Conservation (phyloP, 169 alveolate genomes). For the Fabrea salina region DNA sequence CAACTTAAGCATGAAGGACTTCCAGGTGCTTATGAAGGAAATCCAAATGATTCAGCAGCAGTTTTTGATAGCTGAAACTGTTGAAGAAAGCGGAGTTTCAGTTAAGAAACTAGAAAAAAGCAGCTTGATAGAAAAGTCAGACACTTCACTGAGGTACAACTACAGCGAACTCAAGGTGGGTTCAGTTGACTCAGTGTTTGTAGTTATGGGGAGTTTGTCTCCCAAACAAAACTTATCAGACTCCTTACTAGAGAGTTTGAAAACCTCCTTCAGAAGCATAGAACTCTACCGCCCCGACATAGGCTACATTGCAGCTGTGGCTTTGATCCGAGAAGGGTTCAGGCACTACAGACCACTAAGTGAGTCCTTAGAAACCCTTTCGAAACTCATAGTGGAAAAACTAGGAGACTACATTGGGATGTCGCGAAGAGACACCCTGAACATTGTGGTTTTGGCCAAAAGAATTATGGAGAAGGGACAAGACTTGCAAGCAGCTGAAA, state of each 20-base stretch:
- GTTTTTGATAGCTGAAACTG: constrained; percentile 51
- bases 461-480: background rate
- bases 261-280: background rate
- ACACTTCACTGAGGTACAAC: too few species aligned
- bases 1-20: constrained; percentile 8
- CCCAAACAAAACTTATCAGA: too few species aligned
- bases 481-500: constrained; percentile 7
- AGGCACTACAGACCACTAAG: background rate
- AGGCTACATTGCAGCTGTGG: background rate
- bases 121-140: too few species aligned
- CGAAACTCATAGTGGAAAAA: background rate
- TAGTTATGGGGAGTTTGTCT: too few species aligned
- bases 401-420: background rate
- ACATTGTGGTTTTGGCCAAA: background rate
- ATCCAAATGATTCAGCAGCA: constrained; percentile 64
- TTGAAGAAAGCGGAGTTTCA: background rate
- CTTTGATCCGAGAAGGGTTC: constrained; percentile 8
- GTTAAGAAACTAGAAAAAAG: too few species aligned
- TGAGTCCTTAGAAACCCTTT: background rate
- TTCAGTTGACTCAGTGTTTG: too few species aligned
- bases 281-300: background rate
- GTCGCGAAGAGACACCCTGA: background rate
- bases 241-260: background rate
- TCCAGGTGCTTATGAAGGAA: constrained; percentile 50
- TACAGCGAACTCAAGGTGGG: too few species aligned